Percentiles rank a stretch among this genome's conserved stretches.
Conservation (phyloP, 495 filamentous ascomycete genomes). For the Daldinia loculata region DNA sequence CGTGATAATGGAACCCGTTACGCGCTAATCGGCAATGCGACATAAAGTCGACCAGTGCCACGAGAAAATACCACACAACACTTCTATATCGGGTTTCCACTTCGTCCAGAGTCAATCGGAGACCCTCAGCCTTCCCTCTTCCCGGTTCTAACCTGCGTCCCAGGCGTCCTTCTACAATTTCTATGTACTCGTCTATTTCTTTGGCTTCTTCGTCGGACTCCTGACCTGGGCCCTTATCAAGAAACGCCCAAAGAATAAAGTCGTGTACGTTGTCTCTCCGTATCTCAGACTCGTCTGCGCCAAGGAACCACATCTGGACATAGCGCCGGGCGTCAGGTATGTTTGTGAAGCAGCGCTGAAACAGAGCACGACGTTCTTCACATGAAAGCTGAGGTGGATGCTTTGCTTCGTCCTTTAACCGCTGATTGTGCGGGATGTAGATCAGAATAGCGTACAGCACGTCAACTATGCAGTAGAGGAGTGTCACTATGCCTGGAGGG, state of each 20-base stretch:
- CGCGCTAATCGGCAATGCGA: conserved; percentile 52
- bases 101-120: conserved; percentile 71
- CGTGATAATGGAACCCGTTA: conserved; percentile 60
- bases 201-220: conserved; percentile 49
- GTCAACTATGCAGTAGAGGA: conserved; percentile 55
- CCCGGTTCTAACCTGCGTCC: conserved; percentile 59
- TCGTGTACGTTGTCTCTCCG: conserved; percentile 71
- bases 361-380: conserved; percentile 58
- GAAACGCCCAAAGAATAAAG: conserved; percentile 71
- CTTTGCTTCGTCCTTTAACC: conserved; percentile 59
- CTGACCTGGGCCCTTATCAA: conserved; percentile 53
- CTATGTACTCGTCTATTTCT: conserved; percentile 67
- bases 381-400: conserved; percentile 60
- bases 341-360: conserved; percentile 62
- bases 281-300: conserved; percentile 65
- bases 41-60: conserved; percentile 48
- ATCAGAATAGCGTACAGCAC: conserved; percentile 62
- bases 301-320: conserved; percentile 69
- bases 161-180: conserved; percentile 57
- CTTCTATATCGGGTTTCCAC: conserved; percentile 68
- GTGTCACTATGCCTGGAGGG: conserved; percentile 40
- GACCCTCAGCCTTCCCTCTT: conserved; percentile 59
- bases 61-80: conserved; percentile 68
- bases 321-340: conserved; percentile 65
- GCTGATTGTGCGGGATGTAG: conserved; percentile 61